These are phyloP conservation scores for Globisporangium takayamanum DNA, from an alignment of 352 stramenopile species.

Conservation along the genomic window DNA sequence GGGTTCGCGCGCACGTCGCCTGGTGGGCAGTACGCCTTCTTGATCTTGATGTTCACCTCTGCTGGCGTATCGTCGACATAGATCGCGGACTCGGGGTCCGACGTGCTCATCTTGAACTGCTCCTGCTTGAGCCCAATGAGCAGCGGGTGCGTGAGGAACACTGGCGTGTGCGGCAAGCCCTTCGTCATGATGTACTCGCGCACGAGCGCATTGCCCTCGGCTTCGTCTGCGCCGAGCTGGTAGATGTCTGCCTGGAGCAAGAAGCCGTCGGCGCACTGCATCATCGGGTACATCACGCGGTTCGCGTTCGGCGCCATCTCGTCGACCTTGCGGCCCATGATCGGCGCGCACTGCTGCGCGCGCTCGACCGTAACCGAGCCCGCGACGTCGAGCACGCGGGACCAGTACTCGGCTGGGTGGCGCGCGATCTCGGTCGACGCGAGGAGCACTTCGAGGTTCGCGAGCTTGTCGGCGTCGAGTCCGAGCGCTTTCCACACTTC, in stretches of 20 bases:
- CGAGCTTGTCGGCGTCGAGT: slow-evolving; percentile 87
- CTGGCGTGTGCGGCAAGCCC: slow-evolving; percentile 56
- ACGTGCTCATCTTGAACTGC: slow-evolving; percentile 99
- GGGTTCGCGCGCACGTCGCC: slow-evolving; percentile 89
- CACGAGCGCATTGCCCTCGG: slow-evolving; percentile 93
- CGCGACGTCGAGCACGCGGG: slow-evolving; percentile 89
- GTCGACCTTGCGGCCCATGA: slow-evolving; percentile 94
- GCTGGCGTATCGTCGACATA: slow-evolving; percentile 97
- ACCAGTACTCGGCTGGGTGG: slow-evolving; percentile 89
- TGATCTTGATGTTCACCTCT: slow-evolving; percentile 97
- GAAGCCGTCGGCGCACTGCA: slow-evolving; percentile 99
- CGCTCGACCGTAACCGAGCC: slow-evolving; percentile 85
- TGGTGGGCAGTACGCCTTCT: slow-evolving; percentile 97
- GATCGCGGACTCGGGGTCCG: slow-evolving; percentile 95
- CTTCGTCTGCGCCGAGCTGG: slow-evolving; percentile 97
- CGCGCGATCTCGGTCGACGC: slow-evolving; percentile 93
- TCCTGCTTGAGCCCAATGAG: slow-evolving; percentile 97
- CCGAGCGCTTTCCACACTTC: slow-evolving; percentile 99
- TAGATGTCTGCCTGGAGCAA: slow-evolving; percentile 98
- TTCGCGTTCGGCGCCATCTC: slow-evolving; percentile 89
- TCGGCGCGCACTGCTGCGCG: slow-evolving; percentile 97
- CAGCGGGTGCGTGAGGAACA: slow-evolving; percentile 97
- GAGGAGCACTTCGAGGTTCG: slow-evolving; percentile 97
- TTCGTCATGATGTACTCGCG: slow-evolving; percentile 95
- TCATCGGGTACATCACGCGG: slow-evolving; percentile 94